These are phyloP conservation scores for Neurospora sp. DNA, from an alignment of 495 filamentous ascomycete genomes.

Conservation along the genomic window DNA sequence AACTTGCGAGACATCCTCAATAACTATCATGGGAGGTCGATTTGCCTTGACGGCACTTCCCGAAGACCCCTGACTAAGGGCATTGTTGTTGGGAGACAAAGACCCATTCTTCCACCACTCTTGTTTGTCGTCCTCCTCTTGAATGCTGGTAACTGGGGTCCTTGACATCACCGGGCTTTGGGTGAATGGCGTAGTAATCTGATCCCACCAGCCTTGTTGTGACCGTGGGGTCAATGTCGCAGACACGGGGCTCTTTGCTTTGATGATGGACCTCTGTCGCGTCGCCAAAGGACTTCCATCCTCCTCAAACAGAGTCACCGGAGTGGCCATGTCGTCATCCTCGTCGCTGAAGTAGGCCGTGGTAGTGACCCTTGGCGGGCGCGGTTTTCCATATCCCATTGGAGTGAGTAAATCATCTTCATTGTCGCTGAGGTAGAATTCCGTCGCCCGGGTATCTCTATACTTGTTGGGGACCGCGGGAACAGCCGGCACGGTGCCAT, in stretches of 20 bases:
- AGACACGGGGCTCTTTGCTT: conserved; percentile 8
- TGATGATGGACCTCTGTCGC: conserved; percentile 23
- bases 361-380: background rate
- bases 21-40: conserved; percentile 3
- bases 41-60: background rate
- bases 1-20: conserved; percentile 11
- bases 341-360: conserved; percentile 19
- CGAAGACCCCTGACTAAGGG: conserved; percentile 1
- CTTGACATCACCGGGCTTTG: conserved; percentile 5
- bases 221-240: conserved; percentile 17
- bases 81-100: conserved; percentile 9
- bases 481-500: conserved; percentile 1
- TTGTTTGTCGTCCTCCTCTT: background rate
- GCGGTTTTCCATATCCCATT: conserved; percentile 3
- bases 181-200: conserved; percentile 65
- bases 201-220: conserved; percentile 80
- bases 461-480: conserved; percentile 4
- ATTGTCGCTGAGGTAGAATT: background rate
- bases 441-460: background rate
- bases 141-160: background rate
- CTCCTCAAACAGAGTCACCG: conserved; percentile 40
- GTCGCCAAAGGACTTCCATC: conserved; percentile 27
- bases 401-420: background rate
- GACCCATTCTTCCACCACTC: conserved; percentile 33
- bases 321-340: conserved; percentile 25